Base-by-base conservation (phyloP, 2,329 filamentous ascomycete genomes). In the Cladosporium sp. region DNA sequence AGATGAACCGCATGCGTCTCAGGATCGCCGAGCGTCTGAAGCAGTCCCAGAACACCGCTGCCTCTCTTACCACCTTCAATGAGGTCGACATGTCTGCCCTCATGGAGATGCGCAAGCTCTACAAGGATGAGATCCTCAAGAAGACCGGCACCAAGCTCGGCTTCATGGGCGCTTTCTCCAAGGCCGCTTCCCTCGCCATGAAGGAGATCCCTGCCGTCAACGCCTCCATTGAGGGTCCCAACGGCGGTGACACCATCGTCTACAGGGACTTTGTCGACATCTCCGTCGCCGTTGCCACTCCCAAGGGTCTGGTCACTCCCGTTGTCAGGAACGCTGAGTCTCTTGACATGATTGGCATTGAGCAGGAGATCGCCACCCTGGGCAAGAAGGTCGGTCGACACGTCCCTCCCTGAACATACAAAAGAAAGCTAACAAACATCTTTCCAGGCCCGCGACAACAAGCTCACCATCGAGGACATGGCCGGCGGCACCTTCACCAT, bases 1-100 rank as follows among this genome's bases (percentile, higher is more conserved):
- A 99, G 84, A 99, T 99, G 94, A 97, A 97, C 82, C 91, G 94
- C 65, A 99, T 99, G 94, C 92, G 94, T 65, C 85, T 97, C 62
- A 88, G 94, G 63, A 99, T 97, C 67, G 91, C 94, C 52, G 94
- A 99, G 81, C 92, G 94, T 67, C 84, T 99, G 65, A 99, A 99
- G 85, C 94, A 99, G 75, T 97, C 94, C 19, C 94, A 99, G 75
- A 99, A 99, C 80, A 97, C 94, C 1, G 93, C 94, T 52, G 94
- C 94, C 45, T 96, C 94, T 3, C 82, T 99, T 55, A 97, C 94
- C 50, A 99, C 94, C 25, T 99, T 99, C 84, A 97, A 99, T 76
- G 93, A 97, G 77, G 94, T 99, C 62, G 94, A 99, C 75, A 99
- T 99, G 94, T 96, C 93, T 34, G 90, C 89, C 20, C 82, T 99